These are phyloP conservation scores for Protomyces macrosporus DNA, from an alignment of 1,139 yeast species.

Conservation along the genomic window DNA sequence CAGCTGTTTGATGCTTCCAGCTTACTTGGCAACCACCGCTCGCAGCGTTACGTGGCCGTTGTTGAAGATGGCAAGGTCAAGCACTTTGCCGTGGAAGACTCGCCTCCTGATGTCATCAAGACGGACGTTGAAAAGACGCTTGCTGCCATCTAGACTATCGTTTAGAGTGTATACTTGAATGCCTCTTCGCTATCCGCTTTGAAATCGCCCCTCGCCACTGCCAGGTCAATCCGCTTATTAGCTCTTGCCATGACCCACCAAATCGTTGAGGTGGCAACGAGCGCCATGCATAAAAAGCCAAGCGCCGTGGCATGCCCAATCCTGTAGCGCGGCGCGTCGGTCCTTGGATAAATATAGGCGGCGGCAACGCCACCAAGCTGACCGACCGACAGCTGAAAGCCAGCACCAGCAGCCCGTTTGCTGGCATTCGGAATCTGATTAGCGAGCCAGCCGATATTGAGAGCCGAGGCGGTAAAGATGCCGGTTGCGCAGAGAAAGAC, in stretches of 20 bases:
- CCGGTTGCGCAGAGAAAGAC: constrained; percentile 41
- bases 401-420: constrained; percentile 44
- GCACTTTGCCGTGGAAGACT: constrained; percentile 70
- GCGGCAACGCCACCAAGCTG: constrained; percentile 42
- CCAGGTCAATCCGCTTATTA: not conserved
- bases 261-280: not conserved
- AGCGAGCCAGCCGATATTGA: constrained; percentile 42
- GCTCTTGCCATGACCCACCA: not conserved
- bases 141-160: not conserved
- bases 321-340: constrained; percentile 38
- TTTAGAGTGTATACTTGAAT: not conserved
- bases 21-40: constrained; percentile 68
- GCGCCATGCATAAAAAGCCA: constrained; percentile 22
- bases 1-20: constrained; percentile 64
- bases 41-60: constrained; percentile 69
- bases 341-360: constrained; percentile 40
- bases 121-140: constrained; percentile 45
- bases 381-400: constrained; percentile 45
- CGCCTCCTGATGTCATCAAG: constrained; percentile 59
- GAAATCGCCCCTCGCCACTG: not conserved
- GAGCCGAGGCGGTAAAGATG: constrained; percentile 41
- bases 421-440: constrained; percentile 41
- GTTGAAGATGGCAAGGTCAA: constrained; percentile 68
- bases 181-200: not conserved
- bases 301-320: constrained; percentile 39